Evolutionary conservation across 305 asterid genomes (phyloP).

Genomic region (Fraxinus platypoda): DNA sequence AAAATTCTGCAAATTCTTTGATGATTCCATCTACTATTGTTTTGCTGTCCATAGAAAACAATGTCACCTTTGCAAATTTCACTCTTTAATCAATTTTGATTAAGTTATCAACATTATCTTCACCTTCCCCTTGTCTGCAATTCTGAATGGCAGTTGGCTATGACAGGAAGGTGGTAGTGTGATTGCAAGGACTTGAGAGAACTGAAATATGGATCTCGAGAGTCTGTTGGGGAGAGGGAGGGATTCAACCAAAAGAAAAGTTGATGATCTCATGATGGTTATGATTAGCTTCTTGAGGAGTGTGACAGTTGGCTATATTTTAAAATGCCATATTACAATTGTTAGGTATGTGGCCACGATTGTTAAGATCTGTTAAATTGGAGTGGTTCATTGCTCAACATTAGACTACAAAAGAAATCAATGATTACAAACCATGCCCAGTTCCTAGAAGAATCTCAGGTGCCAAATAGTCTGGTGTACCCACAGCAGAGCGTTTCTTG

Average conservation of each 20-base stretch:
- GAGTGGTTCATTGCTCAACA: neutral
- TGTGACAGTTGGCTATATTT: neutral
- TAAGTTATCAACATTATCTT: constrained; percentile 9
- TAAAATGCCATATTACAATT: neutral
- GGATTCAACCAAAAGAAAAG: neutral
- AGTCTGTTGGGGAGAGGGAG: neutral
- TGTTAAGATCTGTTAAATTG: constrained; percentile 5
- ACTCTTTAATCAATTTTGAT: neutral
- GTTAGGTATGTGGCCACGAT: neutral
- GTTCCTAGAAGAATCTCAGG: no score
- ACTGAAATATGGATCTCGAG: neutral
- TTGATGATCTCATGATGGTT: neutral
- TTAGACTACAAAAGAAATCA: neutral
- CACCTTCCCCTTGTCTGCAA: constrained; percentile 2
- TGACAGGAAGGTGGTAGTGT: neutral
- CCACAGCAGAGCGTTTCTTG: no score
- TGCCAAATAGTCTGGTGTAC: no score
- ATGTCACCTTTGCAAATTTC: neutral
- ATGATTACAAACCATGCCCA: no score
- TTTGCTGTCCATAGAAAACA: neutral
- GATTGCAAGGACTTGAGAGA: constrained; percentile 15
- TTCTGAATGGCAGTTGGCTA: constrained; percentile 11
- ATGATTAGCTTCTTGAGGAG: neutral
- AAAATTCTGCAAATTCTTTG: neutral
- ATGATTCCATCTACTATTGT: neutral